These are phyloP conservation scores for Paraurostyla sp. DNA, from an alignment of 73 alveolate species.

Conservation along the genomic window DNA sequence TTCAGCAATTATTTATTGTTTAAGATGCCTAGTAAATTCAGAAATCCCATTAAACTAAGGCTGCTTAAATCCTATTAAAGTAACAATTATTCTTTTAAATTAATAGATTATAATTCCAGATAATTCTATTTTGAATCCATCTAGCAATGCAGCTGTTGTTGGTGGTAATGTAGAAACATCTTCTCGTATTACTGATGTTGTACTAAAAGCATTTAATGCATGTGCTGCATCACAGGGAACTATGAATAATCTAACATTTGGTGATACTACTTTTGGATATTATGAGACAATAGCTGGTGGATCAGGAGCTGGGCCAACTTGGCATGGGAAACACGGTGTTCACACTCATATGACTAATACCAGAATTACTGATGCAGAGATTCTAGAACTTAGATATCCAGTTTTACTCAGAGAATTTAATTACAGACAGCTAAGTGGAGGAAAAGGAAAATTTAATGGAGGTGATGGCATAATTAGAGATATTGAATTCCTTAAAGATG, in stretches of 20 bases:
- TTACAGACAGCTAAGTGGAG: slow-evolving; percentile 88
- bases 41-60: slow-evolving; percentile 95
- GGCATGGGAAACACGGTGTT: slow-evolving; percentile 90
- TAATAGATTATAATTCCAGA: slow-evolving; percentile 75
- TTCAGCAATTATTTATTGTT: slow-evolving; percentile 91
- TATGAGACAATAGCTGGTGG: slow-evolving; percentile 97
- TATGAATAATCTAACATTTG: slow-evolving; percentile 94
- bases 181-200: slow-evolving; percentile 89
- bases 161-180: slow-evolving; percentile 95
- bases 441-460: slow-evolving; percentile 87
- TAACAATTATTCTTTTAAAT: neutral
- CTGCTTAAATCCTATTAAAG: slow-evolving; percentile 87
- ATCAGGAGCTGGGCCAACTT: slow-evolving; percentile 92
- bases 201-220: slow-evolving; percentile 85
- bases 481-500: slow-evolving; percentile 77
- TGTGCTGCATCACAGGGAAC: slow-evolving; percentile 95
- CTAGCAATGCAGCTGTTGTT: slow-evolving; percentile 86
- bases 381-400: slow-evolving; percentile 91
- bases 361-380: slow-evolving; percentile 93
- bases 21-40: slow-evolving; percentile 89
- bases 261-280: slow-evolving; percentile 79
- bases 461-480: slow-evolving; percentile 95
- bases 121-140: slow-evolving; percentile 81
- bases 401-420: slow-evolving; percentile 79
- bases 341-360: slow-evolving; percentile 97